phyloP scores from a whole-genome alignment of 441 rosid genomes.

The Erodium texanum region DNA sequence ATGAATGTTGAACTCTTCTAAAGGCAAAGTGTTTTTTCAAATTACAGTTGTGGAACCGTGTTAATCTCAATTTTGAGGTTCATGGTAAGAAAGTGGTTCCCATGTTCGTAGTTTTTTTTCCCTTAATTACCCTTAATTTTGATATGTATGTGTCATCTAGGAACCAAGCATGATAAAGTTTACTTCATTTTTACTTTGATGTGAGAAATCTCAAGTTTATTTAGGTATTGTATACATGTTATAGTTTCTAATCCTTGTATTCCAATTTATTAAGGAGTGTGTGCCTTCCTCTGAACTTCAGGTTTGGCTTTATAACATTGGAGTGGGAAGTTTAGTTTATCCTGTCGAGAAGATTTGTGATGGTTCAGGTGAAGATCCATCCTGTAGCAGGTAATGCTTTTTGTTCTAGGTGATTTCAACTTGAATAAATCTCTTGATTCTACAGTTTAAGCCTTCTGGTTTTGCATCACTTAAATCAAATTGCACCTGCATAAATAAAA shows the following conservation, averaged over 20 bases:
- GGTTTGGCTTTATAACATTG: constrained; percentile 75
- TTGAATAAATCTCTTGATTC: no score
- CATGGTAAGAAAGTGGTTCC: neutral
- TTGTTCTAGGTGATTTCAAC: no score
- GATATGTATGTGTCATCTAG: neutral
- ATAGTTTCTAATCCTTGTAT: neutral
- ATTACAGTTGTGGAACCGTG: neutral
- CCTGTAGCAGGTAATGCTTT: constrained; percentile 54
- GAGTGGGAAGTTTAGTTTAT: constrained; percentile 47
- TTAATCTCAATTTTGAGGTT: neutral
- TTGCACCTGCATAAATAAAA: no score
- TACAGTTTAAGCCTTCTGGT: no score
- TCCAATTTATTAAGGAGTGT: neutral
- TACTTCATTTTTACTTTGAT: no score
- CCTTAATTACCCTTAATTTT: neutral
- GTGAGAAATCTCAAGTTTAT: neutral
- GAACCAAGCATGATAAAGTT: neutral
- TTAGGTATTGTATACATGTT: neutral
- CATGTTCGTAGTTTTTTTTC: neutral
- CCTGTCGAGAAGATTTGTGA: constrained; percentile 68
- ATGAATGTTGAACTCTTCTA: no score
- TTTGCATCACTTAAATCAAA: no score
- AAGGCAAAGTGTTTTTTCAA: neutral
- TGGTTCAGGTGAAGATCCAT: constrained; percentile 79
- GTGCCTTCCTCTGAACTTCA: constrained; percentile 21